phyloP scores from a whole-genome alignment of 345 rosid genomes.

The Eucalyptus curtisii region DNA sequence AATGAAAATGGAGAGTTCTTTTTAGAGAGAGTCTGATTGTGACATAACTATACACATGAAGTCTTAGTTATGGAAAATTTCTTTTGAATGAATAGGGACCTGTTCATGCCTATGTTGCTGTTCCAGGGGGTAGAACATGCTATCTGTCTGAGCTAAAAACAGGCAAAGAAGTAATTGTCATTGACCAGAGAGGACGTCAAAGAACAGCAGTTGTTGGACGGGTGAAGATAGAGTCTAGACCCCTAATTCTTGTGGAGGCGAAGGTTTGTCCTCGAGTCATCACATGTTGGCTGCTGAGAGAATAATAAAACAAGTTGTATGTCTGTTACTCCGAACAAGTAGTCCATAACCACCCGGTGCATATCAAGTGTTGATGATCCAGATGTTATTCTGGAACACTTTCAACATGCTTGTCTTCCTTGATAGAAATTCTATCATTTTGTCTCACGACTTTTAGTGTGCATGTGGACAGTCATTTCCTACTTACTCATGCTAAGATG shows the following conservation, averaged over 20 bases:
- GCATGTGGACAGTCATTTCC: not conserved
- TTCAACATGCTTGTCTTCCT: not conserved
- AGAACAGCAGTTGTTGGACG: constrained; percentile 66
- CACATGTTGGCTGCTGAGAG: not conserved
- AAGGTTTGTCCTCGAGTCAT: constrained; percentile 28
- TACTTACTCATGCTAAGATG: not conserved
- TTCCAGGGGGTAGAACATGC: constrained; percentile 82
- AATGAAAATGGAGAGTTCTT: not conserved
- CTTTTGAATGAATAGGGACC: constrained; percentile 46
- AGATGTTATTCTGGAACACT: not conserved
- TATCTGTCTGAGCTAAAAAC: constrained; percentile 80
- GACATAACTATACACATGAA: not conserved
- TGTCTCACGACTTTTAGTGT: not conserved
- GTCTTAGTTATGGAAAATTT: not conserved
- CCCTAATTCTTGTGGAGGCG: constrained; percentile 61
- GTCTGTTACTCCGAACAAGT: not conserved
- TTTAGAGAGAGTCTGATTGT: not conserved
- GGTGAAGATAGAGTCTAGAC: constrained; percentile 80
- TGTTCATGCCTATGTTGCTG: constrained; percentile 69
- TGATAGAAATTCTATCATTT: not conserved
- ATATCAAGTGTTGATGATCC: not conserved
- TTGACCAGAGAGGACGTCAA: constrained; percentile 51
- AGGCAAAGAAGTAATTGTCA: constrained; percentile 57
- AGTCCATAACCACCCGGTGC: not conserved
- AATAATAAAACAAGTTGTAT: not conserved